A percentile compares a stretch with the other conserved stretches of the same genome.
Evolutionary conservation across 495 filamentous ascomycete species (phyloP).

Genomic region (Aspergillus carlsbadensis): DNA sequence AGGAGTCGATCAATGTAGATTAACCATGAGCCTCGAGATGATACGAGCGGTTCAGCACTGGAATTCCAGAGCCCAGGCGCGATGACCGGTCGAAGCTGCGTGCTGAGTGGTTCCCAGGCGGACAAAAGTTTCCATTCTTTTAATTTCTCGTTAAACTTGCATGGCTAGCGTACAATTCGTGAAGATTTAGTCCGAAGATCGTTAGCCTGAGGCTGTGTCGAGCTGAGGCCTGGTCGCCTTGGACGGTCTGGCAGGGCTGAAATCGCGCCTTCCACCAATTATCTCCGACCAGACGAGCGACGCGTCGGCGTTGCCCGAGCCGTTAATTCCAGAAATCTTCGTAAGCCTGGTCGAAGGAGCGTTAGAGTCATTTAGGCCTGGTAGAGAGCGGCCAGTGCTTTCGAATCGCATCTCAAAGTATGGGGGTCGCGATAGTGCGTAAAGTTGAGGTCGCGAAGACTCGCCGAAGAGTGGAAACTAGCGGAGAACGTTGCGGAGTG

Average conservation of each 20-base stretch:
- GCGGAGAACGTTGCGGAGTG: background rate
- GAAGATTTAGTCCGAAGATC: background rate
- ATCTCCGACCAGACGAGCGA: background rate
- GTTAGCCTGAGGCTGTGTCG: slow-evolving; percentile 21
- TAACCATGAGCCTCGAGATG: too few species aligned
- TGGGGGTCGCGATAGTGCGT: too few species aligned
- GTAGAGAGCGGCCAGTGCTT: background rate
- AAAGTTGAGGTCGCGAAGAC: background rate
- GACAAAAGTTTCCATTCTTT: background rate
- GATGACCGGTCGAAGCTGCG: slow-evolving; percentile 2
- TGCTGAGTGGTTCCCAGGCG: slow-evolving; percentile 1
- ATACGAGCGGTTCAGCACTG: slow-evolving; percentile 13
- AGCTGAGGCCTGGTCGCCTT: slow-evolving; percentile 1
- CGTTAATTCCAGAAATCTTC: background rate
- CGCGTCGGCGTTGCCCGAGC: slow-evolving; percentile 9
- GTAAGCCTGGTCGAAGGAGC: background rate
- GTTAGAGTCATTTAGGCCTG: background rate
- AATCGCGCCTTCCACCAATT: background rate
- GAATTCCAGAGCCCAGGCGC: slow-evolving; percentile 7
- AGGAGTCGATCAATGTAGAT: background rate
- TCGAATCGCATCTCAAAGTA: background rate
- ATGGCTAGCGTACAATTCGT: background rate
- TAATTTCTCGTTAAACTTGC: slow-evolving; percentile 6
- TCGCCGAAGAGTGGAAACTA: background rate
- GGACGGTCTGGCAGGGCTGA: slow-evolving; percentile 12